Conservation (phyloP, 805 yeast genomes). For the Candida maesae region DNA sequence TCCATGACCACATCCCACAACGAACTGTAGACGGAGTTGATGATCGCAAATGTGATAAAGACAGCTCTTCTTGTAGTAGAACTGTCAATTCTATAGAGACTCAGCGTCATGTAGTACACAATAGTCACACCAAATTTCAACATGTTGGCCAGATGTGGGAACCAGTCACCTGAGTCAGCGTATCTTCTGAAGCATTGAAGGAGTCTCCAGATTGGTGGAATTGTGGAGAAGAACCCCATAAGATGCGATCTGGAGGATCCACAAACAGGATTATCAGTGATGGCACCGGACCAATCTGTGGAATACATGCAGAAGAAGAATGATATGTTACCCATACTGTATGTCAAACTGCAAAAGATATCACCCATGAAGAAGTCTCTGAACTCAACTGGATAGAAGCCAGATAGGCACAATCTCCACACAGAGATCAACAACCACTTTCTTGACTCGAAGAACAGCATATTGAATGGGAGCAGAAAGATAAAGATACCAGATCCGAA, state of each 20-base stretch:
- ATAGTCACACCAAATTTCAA: slow-evolving; percentile 67
- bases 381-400: slow-evolving; percentile 92
- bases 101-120: slow-evolving; percentile 64
- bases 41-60: slow-evolving; percentile 68
- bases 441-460: slow-evolving; percentile 58
- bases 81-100: slow-evolving; percentile 71
- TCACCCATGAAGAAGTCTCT: slow-evolving; percentile 93
- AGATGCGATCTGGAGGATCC: slow-evolving; percentile 73
- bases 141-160: slow-evolving; percentile 93
- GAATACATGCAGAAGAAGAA: slow-evolving; percentile 82
- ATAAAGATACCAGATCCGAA: slow-evolving; percentile 48
- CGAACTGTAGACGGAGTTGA: slow-evolving; percentile 67
- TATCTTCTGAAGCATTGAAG: slow-evolving; percentile 89
- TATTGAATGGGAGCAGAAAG: slow-evolving; percentile 58
- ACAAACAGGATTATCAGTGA: slow-evolving; percentile 44
- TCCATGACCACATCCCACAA: slow-evolving; percentile 95
- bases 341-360: slow-evolving; percentile 82
- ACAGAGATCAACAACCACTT: slow-evolving; percentile 71
- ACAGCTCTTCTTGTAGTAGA: slow-evolving; percentile 38
- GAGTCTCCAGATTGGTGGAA: slow-evolving; percentile 89
- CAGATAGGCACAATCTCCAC: slow-evolving; percentile 73
- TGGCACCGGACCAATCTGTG: slow-evolving; percentile 59
- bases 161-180: slow-evolving; percentile 91
- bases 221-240: slow-evolving; percentile 78
- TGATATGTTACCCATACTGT: slow-evolving; percentile 80